Conservation (phyloP, 768 basidiomycete species). For the Lyophyllum semitale region DNA sequence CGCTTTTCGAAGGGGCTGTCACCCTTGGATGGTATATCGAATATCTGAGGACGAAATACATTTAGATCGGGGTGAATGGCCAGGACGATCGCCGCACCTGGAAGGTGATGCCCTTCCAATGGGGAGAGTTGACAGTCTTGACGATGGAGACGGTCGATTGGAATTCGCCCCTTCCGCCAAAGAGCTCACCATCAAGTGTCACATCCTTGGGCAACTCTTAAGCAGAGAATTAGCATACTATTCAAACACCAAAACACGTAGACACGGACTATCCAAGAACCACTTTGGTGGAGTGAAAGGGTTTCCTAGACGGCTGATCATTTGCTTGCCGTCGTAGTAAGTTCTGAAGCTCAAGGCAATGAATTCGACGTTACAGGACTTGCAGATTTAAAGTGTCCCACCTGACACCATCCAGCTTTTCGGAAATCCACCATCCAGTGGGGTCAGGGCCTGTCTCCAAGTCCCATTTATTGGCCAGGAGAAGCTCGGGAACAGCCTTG, state of each 20-base stretch:
- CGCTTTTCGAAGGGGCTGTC: constrained; percentile 53
- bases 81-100: constrained; percentile 36
- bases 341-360: constrained; percentile 33
- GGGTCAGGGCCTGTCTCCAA: constrained; percentile 54
- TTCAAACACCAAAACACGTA: neutral
- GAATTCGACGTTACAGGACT: neutral
- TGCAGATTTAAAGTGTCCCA: constrained; percentile 23
- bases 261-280: constrained; percentile 53
- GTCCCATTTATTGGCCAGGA: constrained; percentile 62
- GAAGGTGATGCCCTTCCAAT: constrained; percentile 57
- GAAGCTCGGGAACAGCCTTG: constrained; percentile 43
- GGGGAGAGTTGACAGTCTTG: constrained; percentile 56
- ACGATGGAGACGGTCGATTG: constrained; percentile 62
- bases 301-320: constrained; percentile 61
- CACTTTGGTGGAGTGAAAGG: constrained; percentile 57
- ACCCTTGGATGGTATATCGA: constrained; percentile 55
- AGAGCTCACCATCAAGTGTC: constrained; percentile 63
- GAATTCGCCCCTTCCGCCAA: constrained; percentile 57
- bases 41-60: constrained; percentile 38
- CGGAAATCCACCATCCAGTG: constrained; percentile 62
- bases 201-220: constrained; percentile 56
- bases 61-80: neutral
- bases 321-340: constrained; percentile 52
- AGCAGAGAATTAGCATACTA: neutral
- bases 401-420: constrained; percentile 65